Conservation (phyloP, 495 filamentous ascomycete genomes). For the Viridothelium virens region DNA sequence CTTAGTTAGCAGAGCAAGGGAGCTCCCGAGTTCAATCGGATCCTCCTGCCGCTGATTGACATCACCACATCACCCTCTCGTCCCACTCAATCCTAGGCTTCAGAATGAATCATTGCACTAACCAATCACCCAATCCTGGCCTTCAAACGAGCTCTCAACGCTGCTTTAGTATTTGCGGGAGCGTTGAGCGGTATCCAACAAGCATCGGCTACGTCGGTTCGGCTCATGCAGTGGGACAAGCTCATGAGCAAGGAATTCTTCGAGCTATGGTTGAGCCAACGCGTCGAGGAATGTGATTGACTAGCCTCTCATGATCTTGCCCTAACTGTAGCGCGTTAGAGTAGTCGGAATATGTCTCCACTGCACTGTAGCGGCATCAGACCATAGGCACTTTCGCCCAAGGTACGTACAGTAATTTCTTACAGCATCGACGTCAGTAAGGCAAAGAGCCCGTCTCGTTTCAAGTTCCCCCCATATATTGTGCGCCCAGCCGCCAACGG, state of each 20-base stretch:
- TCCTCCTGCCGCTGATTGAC: background rate
- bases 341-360: slow-evolving; percentile 1
- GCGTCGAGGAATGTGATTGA: slow-evolving; percentile 10
- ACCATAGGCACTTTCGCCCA: background rate
- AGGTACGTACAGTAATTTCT: background rate
- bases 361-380: background rate
- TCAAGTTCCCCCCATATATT: slow-evolving; percentile 1
- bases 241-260: background rate
- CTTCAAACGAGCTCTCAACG: background rate
- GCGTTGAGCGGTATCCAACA: background rate
- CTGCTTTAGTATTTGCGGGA: background rate
- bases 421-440: slow-evolving; percentile 7
- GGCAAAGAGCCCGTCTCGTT: background rate
- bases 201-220: background rate
- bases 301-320: background rate
- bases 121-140: background rate
- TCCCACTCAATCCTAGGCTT: background rate
- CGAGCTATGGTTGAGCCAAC: background rate
- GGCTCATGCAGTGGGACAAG: background rate
- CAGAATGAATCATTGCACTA: slow-evolving; percentile 1
- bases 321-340: slow-evolving; percentile 7
- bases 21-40: slow-evolving; percentile 9
- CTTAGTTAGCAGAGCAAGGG: background rate
- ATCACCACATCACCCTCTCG: background rate
- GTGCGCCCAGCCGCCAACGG: background rate